Base-by-base conservation (phyloP, 2,329 filamentous ascomycete species). In the Beauveria caledonica region DNA sequence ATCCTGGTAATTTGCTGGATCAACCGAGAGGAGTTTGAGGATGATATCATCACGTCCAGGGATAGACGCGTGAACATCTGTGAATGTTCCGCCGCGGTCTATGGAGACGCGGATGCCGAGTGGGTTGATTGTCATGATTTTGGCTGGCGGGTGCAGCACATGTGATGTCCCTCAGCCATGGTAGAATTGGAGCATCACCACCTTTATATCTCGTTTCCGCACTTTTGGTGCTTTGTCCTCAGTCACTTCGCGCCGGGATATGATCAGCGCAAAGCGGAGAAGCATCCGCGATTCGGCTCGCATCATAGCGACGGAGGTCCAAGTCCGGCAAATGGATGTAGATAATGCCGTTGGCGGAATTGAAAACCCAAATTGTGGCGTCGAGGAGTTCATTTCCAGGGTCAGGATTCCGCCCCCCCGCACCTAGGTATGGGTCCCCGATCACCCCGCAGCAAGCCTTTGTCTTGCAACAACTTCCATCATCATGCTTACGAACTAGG, bases 11-110 rank as follows among this genome's bases (percentile, higher is more conserved):
- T 90, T 89, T 23, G 78, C 76, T 0, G 88, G 88, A 65, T 89
- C 86, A 62, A 87, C 86, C 1, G 87, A 90, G 15, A 90, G 79
- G 1, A 89, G 78, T 72, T 90, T 90, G 71, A 90, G 86, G 61
- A 90, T 74, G 49, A 88, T 78, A 67, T 89, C 86, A 68, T 88
- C 83, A 69, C 79, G 81, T 44, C 85, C 85, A 8, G 79, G 83
- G 55, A 86, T 83, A 5, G 85, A 82, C 64, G 87, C 88, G 62
- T 85, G 85, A 21, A 88, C 83, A 69, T 90, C 87, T 39, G 86
- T 89, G 70, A 89, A 89, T 39, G 86, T 89, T 46, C 72, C 72
- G 52, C 71, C 72, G 56, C 72, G 67, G 55, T 73, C 72, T 45
- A 73, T 72, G 48, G 70, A 69, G 42, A 72, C 69, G 59, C 71